Conservation (phyloP, 139 green algal species). For the Marvania coccoides region DNA sequence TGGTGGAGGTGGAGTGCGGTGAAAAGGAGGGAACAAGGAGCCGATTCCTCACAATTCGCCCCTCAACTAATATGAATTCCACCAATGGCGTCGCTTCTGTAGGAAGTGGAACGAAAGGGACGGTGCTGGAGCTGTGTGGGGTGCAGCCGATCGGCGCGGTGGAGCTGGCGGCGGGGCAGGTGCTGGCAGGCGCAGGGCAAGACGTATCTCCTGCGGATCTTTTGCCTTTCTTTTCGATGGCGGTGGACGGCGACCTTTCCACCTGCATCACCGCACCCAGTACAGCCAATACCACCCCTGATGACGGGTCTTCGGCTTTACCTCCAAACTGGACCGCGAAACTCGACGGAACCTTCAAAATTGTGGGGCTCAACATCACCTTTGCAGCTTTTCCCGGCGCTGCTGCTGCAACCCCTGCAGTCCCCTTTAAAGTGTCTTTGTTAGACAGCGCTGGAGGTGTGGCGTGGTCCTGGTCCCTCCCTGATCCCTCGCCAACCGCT, state of each 20-base stretch:
- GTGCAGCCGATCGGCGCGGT: conserved; percentile 8
- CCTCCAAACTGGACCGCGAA: too few species aligned
- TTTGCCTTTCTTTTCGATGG: not conserved
- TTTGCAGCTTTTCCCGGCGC: too few species aligned
- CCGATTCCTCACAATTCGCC: not conserved
- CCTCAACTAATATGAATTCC: too few species aligned
- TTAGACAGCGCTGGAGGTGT: not conserved
- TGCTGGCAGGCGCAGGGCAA: not conserved
- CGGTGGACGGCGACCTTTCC: conserved; percentile 15
- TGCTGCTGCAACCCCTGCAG: too few species aligned
- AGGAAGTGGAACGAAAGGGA: too few species aligned
- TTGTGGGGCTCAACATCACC: too few species aligned
- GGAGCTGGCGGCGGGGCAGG: not conserved
- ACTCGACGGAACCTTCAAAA: too few species aligned
- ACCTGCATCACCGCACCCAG: too few species aligned
- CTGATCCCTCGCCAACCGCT: not conserved
- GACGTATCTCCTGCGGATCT: not conserved
- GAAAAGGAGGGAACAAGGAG: not conserved
- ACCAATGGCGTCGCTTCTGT: too few species aligned
- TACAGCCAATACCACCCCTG: not conserved
- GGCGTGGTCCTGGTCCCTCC: not conserved
- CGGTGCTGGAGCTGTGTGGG: conserved; percentile 1
- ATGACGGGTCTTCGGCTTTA: too few species aligned
- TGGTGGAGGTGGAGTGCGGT: conserved; percentile 4
- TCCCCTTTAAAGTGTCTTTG: not conserved